Evolutionary conservation across 2,329 filamentous ascomycete genomes (phyloP).

Genomic region (Colletotrichum musae): DNA sequence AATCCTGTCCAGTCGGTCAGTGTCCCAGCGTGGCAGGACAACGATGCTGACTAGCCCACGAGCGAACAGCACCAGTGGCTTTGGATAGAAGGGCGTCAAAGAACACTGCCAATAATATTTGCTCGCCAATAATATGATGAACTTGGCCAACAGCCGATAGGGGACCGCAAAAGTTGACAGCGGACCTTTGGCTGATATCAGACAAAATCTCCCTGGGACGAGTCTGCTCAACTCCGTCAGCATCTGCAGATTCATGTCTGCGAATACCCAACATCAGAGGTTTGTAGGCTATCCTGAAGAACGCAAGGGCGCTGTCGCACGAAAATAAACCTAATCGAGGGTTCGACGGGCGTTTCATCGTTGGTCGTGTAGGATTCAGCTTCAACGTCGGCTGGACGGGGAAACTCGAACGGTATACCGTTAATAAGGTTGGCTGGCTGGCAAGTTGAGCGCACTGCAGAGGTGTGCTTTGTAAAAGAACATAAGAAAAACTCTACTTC

Average conservation of each 20-base stretch:
- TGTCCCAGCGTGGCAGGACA: not conserved
- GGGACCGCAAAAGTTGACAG: not conserved
- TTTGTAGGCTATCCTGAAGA: not conserved
- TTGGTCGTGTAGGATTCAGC: conserved; percentile 10
- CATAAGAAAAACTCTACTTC: too few relatives aligned
- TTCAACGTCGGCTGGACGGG: conserved; percentile 1
- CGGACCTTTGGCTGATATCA: conserved; percentile 4
- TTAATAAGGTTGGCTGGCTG: conserved; percentile 5
- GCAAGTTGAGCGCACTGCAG: not conserved
- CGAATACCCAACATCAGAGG: conserved; percentile 3
- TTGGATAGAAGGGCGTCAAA: not conserved
- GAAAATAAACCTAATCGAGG: conserved; percentile 1
- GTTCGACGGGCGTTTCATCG: conserved; percentile 26
- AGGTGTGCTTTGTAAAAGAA: too few relatives aligned
- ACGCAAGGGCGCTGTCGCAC: not conserved
- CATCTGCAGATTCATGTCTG: conserved; percentile 1
- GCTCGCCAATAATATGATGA: conserved; percentile 10
- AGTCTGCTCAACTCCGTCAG: not conserved
- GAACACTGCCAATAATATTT: conserved; percentile 1
- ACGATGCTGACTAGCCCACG: conserved; percentile 1
- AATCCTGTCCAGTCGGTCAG: conserved; percentile 4
- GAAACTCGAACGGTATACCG: not conserved
- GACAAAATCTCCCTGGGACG: not conserved
- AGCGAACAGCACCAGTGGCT: not conserved
- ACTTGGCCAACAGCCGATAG: conserved; percentile 14